Evolutionary conservation across 225 moss, liverwort and hornwort genomes (phyloP).

Genomic region (Pseudisothecium myosuroides): DNA sequence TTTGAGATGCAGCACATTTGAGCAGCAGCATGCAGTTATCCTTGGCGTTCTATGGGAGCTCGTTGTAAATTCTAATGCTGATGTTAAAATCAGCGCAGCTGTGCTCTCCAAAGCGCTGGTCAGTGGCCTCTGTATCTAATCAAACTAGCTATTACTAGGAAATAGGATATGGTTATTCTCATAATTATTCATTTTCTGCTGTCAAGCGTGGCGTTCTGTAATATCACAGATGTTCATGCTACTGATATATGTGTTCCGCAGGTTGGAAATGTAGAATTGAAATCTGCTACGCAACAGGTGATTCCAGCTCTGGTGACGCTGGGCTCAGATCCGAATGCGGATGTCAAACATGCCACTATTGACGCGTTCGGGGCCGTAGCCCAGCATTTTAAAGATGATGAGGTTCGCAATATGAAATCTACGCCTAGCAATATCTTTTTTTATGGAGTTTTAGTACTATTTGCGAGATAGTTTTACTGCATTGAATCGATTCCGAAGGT

Average conservation of each 20-base stretch:
- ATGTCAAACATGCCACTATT: constrained; percentile 92
- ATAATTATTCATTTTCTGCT: neutral
- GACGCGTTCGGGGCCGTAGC: constrained; percentile 95
- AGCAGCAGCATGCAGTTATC: constrained; percentile 75
- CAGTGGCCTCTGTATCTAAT: neutral
- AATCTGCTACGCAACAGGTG: constrained; percentile 88
- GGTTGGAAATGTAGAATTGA: constrained; percentile 82
- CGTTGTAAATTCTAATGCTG: constrained; percentile 80
- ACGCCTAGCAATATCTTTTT: neutral
- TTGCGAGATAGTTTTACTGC: neutral
- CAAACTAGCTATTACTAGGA: neutral
- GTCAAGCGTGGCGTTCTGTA: neutral
- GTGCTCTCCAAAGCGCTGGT: constrained; percentile 82
- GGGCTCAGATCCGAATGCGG: constrained; percentile 90
- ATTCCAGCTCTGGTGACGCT: constrained; percentile 89
- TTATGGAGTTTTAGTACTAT: neutral
- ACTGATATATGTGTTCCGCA: constrained; percentile 4
- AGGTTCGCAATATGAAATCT: constrained; percentile 16
- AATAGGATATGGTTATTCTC: neutral
- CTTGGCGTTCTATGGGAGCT: constrained; percentile 90
- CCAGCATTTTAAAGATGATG: constrained; percentile 95
- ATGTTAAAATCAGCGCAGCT: constrained; percentile 82
- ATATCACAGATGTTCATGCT: neutral
- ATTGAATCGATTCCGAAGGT: neutral
- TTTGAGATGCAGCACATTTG: constrained; percentile 55